Base-by-base conservation (phyloP, 2,329 filamentous ascomycete species). In the Fusarium domesticum region DNA sequence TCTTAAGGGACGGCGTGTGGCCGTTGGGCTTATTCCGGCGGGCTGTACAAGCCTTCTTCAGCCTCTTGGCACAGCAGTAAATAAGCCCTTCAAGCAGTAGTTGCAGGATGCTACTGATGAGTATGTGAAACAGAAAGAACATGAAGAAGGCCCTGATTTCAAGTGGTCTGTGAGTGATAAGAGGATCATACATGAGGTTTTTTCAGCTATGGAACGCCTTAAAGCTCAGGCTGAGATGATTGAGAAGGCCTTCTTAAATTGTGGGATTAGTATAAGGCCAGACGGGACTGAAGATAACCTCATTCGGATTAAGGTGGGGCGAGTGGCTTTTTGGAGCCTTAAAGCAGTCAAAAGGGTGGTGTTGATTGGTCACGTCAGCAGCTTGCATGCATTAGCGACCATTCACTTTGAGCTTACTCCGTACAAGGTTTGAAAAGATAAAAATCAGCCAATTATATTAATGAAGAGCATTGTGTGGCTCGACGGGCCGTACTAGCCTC, bases 271-370 rank as follows among this genome's bases (percentile, higher is more conserved):
- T 18, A 33, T 40, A 10, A n/a, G 16, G 16, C 38, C 19, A 18
- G 38, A 40, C 19, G 38, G 38, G n/a, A 33, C 16, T 19, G 17
- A 40, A 17, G 38, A 40, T 18, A 17, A 33, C 30, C 14, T 19
- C 28, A 40, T 40, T 31, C 33, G 19, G 16, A 40, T 40, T 16
- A 40, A 40, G 18, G 30, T n/a, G n/a, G n/a, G n/a, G n/a, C n/a
- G n/a, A n/a, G n/a, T n/a, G n/a, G n/a, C n/a, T n/a, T n/a, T n/a
- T n/a, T n/a, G n/a, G n/a, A n/a, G n/a, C n/a, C n/a, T n/a, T n/a
- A n/a, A n/a, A n/a, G n/a, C n/a, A n/a, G n/a, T n/a, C n/a, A n/a
- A n/a, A n/a, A n/a, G n/a, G n/a, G n/a, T n/a, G n/a, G n/a, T n/a
- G n/a, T n/a, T n/a, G n/a, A n/a, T n/a, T n/a, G n/a, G n/a, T n/a